Evolutionary conservation across 2,329 filamentous ascomycete species (phyloP).

Genomic region (Zymoseptoria ardabiliae): DNA sequence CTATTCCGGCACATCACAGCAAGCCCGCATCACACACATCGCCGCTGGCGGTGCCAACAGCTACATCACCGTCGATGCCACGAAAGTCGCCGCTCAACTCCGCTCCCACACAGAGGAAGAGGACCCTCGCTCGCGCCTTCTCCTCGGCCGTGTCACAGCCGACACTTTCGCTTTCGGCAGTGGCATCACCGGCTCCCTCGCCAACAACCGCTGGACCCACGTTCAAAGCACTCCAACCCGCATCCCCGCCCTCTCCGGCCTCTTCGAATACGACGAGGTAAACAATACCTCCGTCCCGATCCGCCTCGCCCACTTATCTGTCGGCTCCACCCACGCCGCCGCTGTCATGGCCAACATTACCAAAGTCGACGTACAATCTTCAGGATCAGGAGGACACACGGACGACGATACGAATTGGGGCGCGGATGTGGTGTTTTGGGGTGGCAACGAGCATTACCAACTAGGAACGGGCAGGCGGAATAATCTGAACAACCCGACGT

Average conservation of each 20-base stretch:
- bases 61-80: constrained; percentile 79
- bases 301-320: constrained; percentile 62
- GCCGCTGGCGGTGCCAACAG: constrained; percentile 81
- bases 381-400: constrained; percentile 7
- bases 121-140: constrained; percentile 29
- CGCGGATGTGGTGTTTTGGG: constrained; percentile 85
- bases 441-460: constrained; percentile 89
- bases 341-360: constrained; percentile 78
- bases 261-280: constrained; percentile 80
- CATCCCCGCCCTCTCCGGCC: constrained; percentile 71
- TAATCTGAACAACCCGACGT: constrained; percentile 67
- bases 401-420: constrained; percentile 79
- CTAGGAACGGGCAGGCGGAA: constrained; percentile 84
- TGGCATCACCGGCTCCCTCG: constrained; percentile 75
- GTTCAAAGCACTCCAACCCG: constrained; percentile 70
- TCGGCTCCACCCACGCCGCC: constrained; percentile 72
- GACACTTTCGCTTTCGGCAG: constrained; percentile 85
- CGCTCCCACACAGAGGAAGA: constrained; percentile 11
- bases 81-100: constrained; percentile 44
- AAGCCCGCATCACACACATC: constrained; percentile 65
- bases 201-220: constrained; percentile 85
- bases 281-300: constrained; percentile 66
- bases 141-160: constrained; percentile 52
- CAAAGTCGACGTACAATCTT: constrained; percentile 19
- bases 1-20: constrained; percentile 58